Base-by-base conservation (phyloP, 257 asterid genomes). In the Capsicum baccatum region DNA sequence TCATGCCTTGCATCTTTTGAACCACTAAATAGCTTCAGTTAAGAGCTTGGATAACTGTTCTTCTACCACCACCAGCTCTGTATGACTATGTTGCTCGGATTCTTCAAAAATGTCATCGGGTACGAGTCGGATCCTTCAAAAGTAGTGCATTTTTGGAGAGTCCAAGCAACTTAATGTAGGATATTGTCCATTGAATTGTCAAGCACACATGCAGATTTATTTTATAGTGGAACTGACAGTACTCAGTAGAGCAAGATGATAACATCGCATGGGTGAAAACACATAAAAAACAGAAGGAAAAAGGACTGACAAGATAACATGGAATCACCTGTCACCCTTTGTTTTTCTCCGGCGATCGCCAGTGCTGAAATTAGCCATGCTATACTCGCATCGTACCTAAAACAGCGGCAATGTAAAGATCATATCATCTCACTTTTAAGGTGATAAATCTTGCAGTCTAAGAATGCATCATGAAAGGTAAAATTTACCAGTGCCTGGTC, bases 331-430 rank as follows among this genome's bases (percentile, higher is more conserved):
- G 87, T 97, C 98, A 56, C 95, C 98, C 92, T 97, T 97, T 60
- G 98, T 97, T 86, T 89, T 94, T 87, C 97, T 95, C 94, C 86
- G 90, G 81, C 98, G 94, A 89, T 95, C 98, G 80, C 99, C 99
- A 15, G 98, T 93, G 83, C 99, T 95, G 90, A 97, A 97, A 88
- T 95, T 97, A 79, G 98, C 99, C 99, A 97, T 97, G 91, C 98
- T 93, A 86, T 97, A 97, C 89, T 95, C 99, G 26, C 99, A 95
- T 4, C 98, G 97, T 9, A 97, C 97, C 99, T 96, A 17, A 57
- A 78, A 57, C 50, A 42, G 42, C 7, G 48, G 12, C 33, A 48
- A 84, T 3, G 79, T 8, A 52, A 60, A 81, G n/a, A 73, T 71
- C 52, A 74, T 76, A 47, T n/a, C 62, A 73, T 58, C 69, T 48